phyloP scores from a whole-genome alignment of 768 basidiomycete species.

The Guyanaporus albipodus region DNA sequence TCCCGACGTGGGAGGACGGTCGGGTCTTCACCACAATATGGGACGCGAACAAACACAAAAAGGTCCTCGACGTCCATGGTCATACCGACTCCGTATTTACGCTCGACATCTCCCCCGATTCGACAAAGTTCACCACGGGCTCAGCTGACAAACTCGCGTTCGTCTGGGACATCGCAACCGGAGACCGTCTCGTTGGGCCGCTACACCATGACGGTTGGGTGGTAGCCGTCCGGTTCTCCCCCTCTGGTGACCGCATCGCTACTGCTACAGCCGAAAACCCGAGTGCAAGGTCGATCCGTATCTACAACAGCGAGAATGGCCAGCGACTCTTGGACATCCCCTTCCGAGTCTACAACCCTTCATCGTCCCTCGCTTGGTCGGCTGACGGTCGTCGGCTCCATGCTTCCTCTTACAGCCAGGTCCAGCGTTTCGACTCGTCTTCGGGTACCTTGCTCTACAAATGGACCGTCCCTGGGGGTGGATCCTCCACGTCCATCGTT shows the following conservation, averaged over 20 bases:
- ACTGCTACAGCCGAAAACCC: neutral
- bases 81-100: too few species aligned
- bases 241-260: constrained; percentile 1
- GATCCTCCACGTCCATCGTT: neutral
- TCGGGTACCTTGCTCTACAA: neutral
- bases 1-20: too few species aligned
- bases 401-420: neutral
- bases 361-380: neutral
- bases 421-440: neutral
- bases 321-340: neutral
- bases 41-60: too few species aligned
- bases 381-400: neutral
- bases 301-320: neutral
- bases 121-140: neutral
- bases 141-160: neutral
- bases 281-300: neutral
- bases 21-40: too few species aligned
- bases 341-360: neutral
- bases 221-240: neutral
- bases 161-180: neutral
- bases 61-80: too few species aligned
- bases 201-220: neutral
- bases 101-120: neutral
- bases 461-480: neutral
- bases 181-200: neutral